Evolutionary conservation across 495 filamentous ascomycete genomes (phyloP).

Genomic region (Ramalina intermedia): DNA sequence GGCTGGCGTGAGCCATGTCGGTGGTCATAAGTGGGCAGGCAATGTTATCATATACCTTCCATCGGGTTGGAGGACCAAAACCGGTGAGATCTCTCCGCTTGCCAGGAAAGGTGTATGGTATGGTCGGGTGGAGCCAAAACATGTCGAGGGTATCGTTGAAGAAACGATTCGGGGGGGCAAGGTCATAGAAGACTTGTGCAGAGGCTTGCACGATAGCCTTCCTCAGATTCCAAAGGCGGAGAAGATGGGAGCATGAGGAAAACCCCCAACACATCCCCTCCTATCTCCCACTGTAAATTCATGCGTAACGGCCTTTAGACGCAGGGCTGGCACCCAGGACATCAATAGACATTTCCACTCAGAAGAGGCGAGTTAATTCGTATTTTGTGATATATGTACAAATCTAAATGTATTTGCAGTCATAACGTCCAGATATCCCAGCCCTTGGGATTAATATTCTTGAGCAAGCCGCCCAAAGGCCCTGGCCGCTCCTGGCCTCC

Average conservation of each 20-base stretch:
- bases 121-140: constrained; percentile 68
- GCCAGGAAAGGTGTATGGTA: constrained; percentile 88
- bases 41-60: constrained; percentile 90
- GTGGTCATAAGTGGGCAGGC: constrained; percentile 85
- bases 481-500: constrained; percentile 62
- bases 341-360: no score
- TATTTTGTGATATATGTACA: no score
- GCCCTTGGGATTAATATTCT: constrained; percentile 34
- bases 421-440: constrained; percentile 53
- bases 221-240: no score
- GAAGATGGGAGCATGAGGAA: no score
- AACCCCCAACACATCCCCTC: no score
- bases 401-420: constrained; percentile 5
- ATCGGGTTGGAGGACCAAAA: constrained; percentile 23
- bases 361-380: no score
- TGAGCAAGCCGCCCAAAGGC: constrained; percentile 39
- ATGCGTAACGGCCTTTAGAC: no score
- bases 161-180: constrained; percentile 64
- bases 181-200: constrained; percentile 62
- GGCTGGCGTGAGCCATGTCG: constrained; percentile 73
- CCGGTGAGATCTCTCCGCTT: constrained; percentile 36
- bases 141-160: constrained; percentile 73
- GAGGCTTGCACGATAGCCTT: neutral
- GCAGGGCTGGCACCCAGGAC: no score
- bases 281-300: no score